Evolutionary conservation across 2,329 filamentous ascomycete genomes (phyloP), one percentile per base, ranked within the genome.

Genomic region (Paecilomyces sp.): DNA sequence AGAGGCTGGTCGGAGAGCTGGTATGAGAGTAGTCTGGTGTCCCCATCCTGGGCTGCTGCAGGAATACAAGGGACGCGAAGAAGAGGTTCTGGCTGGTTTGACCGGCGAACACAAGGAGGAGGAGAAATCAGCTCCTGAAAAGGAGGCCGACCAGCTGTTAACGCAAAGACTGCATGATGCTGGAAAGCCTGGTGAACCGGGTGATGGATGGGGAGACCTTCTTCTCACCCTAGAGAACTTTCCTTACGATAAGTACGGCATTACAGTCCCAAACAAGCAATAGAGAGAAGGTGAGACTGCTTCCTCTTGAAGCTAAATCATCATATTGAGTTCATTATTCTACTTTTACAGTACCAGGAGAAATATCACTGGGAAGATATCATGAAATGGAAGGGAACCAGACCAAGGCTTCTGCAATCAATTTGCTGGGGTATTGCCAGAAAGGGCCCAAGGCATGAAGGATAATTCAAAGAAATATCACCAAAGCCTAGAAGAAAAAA

Each of bases 11-110:
- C 81, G 94, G 57, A 85, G 94, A 65, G 94, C 94, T 0, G 93
- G 93, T 0, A 97, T 97, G 93, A 86, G 93, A 65, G 92, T 95
- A 12, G 81, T 96, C 1, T 99, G 94, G 94, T 88, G 86, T 66
- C 94, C 94, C 25, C 92, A 97, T 75, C 85, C 86, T 0, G 90
- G 85, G 69, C 77, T 99, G 57, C 81, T 89, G 76, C 80, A 85
- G 57, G 90, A 93, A 72, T 96, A 90, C 67, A 78, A 80, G 50
- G 92, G 89, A 1, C 83, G 88, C 52, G 91, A 96, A 77, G 83
- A 82, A 11, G 85, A 92, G 71, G 91, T 99, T 2, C 78, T 99
- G 24, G 93, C 94, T 0, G 94, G 92, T 0, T 77, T 86, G 66
- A 92, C 88, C 25, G 90, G 89, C 1, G 86, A 89, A 75, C 88